Conservation (phyloP, 768 basidiomycete genomes). For the Coprinopsis marcescibilis region DNA sequence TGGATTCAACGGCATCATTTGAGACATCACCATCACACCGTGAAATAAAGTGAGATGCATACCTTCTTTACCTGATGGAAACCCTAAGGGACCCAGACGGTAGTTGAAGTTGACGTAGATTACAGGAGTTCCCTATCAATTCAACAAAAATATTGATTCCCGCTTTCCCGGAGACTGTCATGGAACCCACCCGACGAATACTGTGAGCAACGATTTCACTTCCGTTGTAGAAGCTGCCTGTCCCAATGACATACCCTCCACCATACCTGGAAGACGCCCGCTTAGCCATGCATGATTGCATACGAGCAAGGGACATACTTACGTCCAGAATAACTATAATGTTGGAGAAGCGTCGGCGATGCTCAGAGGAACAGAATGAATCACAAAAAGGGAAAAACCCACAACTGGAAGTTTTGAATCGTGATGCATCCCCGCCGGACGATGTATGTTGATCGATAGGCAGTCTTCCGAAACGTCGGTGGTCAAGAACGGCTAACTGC, state of each 20-base stretch:
- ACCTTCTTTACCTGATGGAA: conserved; percentile 34
- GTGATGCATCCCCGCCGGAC: too few relatives aligned
- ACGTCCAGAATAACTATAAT: conserved; percentile 15
- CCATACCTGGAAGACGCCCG: conserved; percentile 26
- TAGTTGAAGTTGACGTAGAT: conserved; percentile 37
- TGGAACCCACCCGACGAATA: conserved; percentile 23
- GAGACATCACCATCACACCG: too few relatives aligned
- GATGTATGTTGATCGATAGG: too few relatives aligned
- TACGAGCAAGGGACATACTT: too few relatives aligned
- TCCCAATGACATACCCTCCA: conserved; percentile 27
- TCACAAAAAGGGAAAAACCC: not conserved
- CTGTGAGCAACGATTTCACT: conserved; percentile 31
- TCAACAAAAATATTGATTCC: not conserved
- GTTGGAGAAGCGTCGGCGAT: conserved; percentile 19
- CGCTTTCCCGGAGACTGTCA: not conserved
- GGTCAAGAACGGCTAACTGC: too few relatives aligned
- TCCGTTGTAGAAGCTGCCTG: conserved; percentile 25
- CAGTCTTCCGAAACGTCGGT: too few relatives aligned
- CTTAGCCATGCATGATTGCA: too few relatives aligned
- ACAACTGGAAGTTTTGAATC: too few relatives aligned
- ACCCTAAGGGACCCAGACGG: conserved; percentile 43
- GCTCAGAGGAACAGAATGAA: not conserved
- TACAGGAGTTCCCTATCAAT: conserved; percentile 38
- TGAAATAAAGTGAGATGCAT: too few relatives aligned
- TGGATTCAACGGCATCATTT: too few relatives aligned